Percentiles rank a stretch among this genome's conserved stretches.
Evolutionary conservation across 176 grass and related monocot species (phyloP).

Genomic region (Zea luxurians): DNA sequence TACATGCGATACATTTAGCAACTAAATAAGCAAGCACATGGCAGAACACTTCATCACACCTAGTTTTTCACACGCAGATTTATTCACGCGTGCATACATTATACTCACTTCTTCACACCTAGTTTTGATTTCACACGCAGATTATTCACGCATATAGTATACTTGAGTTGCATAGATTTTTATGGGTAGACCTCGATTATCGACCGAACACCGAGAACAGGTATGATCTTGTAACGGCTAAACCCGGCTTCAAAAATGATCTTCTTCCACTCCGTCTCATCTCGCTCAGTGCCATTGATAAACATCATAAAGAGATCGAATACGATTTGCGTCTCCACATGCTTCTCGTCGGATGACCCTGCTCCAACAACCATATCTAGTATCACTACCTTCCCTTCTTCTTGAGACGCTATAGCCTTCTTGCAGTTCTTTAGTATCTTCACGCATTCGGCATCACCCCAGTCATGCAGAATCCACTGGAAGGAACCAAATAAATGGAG

Average conservation of each 20-base stretch:
- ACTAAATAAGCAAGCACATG: too few species aligned
- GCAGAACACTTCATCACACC: too few species aligned
- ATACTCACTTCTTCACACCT: neutral
- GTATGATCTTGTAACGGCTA: constrained; percentile 1
- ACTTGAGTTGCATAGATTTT: neutral
- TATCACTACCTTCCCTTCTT: constrained; percentile 43
- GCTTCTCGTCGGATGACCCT: neutral
- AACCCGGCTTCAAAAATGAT: constrained; percentile 40
- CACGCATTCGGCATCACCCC: constrained; percentile 46
- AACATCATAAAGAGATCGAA: constrained; percentile 24
- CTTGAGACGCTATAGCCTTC: constrained; percentile 35
- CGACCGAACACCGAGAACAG: neutral
- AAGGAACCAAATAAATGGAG: neutral
- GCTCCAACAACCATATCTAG: constrained; percentile 34
- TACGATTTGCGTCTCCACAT: neutral
- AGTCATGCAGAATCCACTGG: constrained; percentile 54
- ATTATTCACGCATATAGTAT: neutral
- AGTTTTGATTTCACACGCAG: neutral
- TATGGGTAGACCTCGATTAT: constrained; percentile 4
- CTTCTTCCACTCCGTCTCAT: constrained; percentile 45
- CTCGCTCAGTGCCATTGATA: neutral
- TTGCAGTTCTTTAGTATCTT: constrained; percentile 48
- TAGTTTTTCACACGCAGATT: too few species aligned
- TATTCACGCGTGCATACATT: too few species aligned
- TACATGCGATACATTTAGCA: too few species aligned